Evolutionary conservation across 257 asterid species (phyloP), one percentile per base, ranked within the genome.

Genomic region (Anisodus tanguticus): DNA sequence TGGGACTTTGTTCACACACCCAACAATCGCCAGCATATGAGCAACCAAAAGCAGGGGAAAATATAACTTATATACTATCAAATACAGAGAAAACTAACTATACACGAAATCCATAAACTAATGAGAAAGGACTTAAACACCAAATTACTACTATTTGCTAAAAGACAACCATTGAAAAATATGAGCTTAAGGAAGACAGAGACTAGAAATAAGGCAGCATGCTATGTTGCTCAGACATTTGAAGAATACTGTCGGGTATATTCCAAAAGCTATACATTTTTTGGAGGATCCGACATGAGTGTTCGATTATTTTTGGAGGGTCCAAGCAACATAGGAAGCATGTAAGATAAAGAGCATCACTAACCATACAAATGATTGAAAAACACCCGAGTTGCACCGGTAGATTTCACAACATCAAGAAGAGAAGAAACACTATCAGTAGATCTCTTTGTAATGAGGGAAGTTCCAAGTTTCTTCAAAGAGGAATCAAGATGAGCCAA

Each of bases 291-390:
- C 45, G 45, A 41, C 45, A 41, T 5, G 4, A 5, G 45, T 41
- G 4, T 3, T 41, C 3, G 3, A 41, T 3, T 49, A 49, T 54
- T 54, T 54, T 54, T 54, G 58, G 5, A 54, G 58, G 4, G 9
- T 11, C 16, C 5, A 19, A 68, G 54, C 57, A 8, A 72, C 2
- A 12, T 4, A 68, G 37, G 81, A 3, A 15, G 35, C 31, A 43
- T 31, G 57, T 45, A 71, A 7, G 17, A 4, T 2, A 0, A 49
- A 26, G 35, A 49, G 9, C 7, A 26, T 10, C n/a, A 87, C 94
- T 84, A 82, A 95, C 99, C 99, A 90, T 93, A 95, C 86, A 95
- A 88, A 87, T 95, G 95, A 89, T 95, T 95, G 92, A 95, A 95
- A 88, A 90, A 92, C n/a, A 95, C 91, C 79, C 94, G 97, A 78